These are phyloP conservation scores for Cucurbitaria berberidis DNA, from an alignment of 2,329 filamentous ascomycete species.

Conservation along the genomic window DNA sequence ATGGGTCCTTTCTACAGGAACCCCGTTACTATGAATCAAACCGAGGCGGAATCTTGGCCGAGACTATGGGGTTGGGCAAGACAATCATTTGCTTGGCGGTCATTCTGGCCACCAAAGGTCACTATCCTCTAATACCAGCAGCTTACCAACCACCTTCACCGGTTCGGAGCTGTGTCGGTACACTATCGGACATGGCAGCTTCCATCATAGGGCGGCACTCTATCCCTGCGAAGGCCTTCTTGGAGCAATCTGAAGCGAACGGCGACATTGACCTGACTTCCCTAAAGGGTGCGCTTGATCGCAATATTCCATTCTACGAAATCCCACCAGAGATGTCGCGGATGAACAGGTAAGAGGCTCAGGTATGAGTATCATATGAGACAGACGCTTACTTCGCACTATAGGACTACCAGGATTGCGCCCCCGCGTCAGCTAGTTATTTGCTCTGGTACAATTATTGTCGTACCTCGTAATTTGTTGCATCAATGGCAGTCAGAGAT, in stretches of 20 bases:
- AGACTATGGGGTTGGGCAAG: conserved; percentile 82
- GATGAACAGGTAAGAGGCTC: conserved; percentile 33
- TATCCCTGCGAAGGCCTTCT: conserved; percentile 72
- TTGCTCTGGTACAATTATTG: conserved; percentile 73
- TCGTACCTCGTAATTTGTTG: conserved; percentile 83
- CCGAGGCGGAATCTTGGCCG: conserved; percentile 77
- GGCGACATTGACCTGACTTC: conserved; percentile 42
- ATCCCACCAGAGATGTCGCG: conserved; percentile 49
- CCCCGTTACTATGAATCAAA: conserved; percentile 75
- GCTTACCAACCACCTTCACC: conserved; percentile 58
- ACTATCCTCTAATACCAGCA: conserved; percentile 70
- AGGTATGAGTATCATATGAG: neutral
- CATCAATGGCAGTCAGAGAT: conserved; percentile 87
- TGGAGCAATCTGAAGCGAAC: conserved; percentile 58
- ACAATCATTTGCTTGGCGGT: conserved; percentile 79
- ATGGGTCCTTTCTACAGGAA: conserved; percentile 67
- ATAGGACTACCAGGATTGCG: conserved; percentile 47
- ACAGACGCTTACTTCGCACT: neutral
- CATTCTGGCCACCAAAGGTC: conserved; percentile 75
- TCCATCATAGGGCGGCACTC: conserved; percentile 69
- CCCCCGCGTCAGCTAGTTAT: conserved; percentile 63
- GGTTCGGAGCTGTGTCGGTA: conserved; percentile 60
- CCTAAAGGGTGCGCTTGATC: conserved; percentile 35
- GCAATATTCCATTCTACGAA: conserved; percentile 49
- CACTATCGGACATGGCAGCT: conserved; percentile 77